Evolutionary conservation across 768 basidiomycete species (phyloP).

Genomic region (Bullera alba): DNA sequence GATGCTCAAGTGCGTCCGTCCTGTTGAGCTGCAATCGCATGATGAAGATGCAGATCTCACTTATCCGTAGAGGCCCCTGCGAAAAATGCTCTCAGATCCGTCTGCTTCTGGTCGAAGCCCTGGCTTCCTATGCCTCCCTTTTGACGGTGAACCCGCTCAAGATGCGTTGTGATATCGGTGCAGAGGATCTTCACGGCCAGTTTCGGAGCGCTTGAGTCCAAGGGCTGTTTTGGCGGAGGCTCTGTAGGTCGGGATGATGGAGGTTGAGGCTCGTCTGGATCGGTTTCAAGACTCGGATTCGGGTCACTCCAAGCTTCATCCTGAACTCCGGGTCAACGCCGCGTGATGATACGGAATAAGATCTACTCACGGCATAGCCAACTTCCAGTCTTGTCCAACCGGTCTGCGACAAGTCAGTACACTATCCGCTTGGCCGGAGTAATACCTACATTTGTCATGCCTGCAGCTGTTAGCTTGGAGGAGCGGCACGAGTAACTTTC

Average conservation of each 20-base stretch:
- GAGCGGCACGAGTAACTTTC: neutral
- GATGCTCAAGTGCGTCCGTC: neutral
- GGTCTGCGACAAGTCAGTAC: slow-evolving; percentile 18
- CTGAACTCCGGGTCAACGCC: slow-evolving; percentile 5
- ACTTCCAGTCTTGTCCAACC: slow-evolving; percentile 43
- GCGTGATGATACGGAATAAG: neutral
- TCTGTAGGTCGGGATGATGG: slow-evolving; percentile 23
- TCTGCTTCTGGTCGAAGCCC: slow-evolving; percentile 67
- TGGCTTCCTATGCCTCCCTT: slow-evolving; percentile 67
- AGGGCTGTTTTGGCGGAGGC: slow-evolving; percentile 14
- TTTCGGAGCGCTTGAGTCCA: slow-evolving; percentile 3
- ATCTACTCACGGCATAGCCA: slow-evolving; percentile 29
- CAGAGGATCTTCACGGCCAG: slow-evolving; percentile 34
- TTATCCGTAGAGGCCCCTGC: slow-evolving; percentile 54
- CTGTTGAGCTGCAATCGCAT: too few relatives aligned
- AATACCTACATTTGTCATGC: slow-evolving; percentile 42
- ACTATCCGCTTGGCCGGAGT: neutral
- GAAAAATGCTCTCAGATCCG: slow-evolving; percentile 69
- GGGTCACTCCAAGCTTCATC: slow-evolving; percentile 15
- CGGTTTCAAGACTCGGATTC: slow-evolving; percentile 14
- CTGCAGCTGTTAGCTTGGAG: slow-evolving; percentile 7
- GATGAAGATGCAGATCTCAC: neutral
- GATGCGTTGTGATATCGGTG: slow-evolving; percentile 44
- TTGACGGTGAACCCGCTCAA: slow-evolving; percentile 54
- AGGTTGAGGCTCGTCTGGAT: slow-evolving; percentile 21